A percentile compares a stretch with the other conserved stretches of the same genome.
These are phyloP conservation scores for Rhizophora mangle DNA, from an alignment of 345 rosid species.

Conservation along the genomic window DNA sequence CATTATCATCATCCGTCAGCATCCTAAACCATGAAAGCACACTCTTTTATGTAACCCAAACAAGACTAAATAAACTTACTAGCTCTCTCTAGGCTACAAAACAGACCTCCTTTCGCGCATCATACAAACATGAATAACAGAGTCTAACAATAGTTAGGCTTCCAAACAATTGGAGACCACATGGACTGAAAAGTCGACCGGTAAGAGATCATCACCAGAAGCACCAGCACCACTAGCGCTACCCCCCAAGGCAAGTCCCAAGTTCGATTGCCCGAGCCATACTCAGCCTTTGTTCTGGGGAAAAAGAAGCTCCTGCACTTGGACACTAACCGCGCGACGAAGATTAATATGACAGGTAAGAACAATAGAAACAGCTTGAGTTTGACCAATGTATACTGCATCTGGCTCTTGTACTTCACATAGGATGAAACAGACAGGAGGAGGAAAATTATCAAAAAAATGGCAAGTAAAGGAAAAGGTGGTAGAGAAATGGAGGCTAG, in stretches of 20 bases:
- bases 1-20: no score
- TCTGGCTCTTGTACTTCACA: slow-evolving; percentile 44
- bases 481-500: slow-evolving; percentile 54
- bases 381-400: slow-evolving; percentile 38
- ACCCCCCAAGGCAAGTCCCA: slow-evolving; percentile 62
- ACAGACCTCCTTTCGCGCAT: neutral
- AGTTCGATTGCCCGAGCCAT: slow-evolving; percentile 19
- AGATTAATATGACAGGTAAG: slow-evolving; percentile 55
- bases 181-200: slow-evolving; percentile 62
- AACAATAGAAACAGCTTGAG: slow-evolving; percentile 56
- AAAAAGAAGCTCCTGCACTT: slow-evolving; percentile 29
- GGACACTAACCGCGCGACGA: slow-evolving; percentile 31
- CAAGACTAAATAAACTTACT: no score
- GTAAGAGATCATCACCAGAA: slow-evolving; percentile 58
- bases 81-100: no score
- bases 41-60: no score
- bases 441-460: slow-evolving; percentile 48
- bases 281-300: slow-evolving; percentile 26
- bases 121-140: neutral
- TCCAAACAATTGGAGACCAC: slow-evolving; percentile 51
- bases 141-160: neutral
- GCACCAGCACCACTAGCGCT: slow-evolving; percentile 38
- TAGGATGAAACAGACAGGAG: slow-evolving; percentile 52
- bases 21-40: no score
- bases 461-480: slow-evolving; percentile 51